These are phyloP conservation scores for Kodamaea alishanica DNA, from an alignment of 1,139 yeast species.

Conservation along the genomic window DNA sequence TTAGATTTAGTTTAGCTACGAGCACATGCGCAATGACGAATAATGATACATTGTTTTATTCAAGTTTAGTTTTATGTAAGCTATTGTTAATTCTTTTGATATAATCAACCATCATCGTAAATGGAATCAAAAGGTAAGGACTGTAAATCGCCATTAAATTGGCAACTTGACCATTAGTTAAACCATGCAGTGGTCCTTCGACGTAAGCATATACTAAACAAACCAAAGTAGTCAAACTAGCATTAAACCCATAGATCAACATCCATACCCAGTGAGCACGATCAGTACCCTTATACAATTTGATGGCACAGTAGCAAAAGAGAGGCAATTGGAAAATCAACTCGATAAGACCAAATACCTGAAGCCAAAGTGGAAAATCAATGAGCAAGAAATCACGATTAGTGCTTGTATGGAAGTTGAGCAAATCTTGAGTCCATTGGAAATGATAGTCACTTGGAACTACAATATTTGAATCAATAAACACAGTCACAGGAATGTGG, in stretches of 20 bases:
- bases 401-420: conserved; percentile 53
- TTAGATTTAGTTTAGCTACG: too few relatives aligned
- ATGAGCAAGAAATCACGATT: conserved; percentile 71
- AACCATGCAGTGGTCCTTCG: conserved; percentile 32
- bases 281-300: conserved; percentile 13
- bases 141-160: conserved; percentile 52
- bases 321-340: conserved; percentile 73
- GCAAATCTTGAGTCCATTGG: conserved; percentile 43
- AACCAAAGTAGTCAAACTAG: conserved; percentile 65
- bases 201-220: conserved; percentile 49
- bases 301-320: conserved; percentile 46
- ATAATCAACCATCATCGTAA: conserved; percentile 49
- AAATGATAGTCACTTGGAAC: conserved; percentile 53
- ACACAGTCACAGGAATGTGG: conserved; percentile 72
- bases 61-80: too few relatives aligned
- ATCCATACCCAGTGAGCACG: conserved; percentile 45
- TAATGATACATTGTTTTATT: too few relatives aligned
- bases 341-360: conserved; percentile 67
- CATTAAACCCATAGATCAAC: conserved; percentile 73
- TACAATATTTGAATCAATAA: conserved; percentile 71
- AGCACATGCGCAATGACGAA: too few relatives aligned
- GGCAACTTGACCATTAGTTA: conserved; percentile 30
- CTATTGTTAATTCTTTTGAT: conserved; percentile 7
- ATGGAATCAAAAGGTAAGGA: conserved; percentile 69
- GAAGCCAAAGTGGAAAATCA: conserved; percentile 62